Conservation (phyloP, 1,284 basidiomycete species). For the Cutaneotrichosporon cutaneum region DNA sequence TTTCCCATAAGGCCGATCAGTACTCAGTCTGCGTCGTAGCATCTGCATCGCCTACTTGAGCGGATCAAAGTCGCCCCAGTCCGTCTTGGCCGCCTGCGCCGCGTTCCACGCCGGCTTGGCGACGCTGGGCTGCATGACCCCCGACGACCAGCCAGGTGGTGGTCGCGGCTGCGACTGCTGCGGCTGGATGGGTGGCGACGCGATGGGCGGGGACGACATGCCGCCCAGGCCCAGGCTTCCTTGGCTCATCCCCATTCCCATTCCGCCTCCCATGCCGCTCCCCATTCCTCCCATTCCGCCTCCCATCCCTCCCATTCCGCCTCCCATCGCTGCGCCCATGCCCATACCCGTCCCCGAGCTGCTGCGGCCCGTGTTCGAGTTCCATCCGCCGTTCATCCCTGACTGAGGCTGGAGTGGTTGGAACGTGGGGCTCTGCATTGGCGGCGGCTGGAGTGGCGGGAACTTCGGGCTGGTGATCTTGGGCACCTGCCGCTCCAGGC, state of each 20-base stretch:
- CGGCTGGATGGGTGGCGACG: conserved; percentile 13
- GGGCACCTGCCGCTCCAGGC: conserved; percentile 37
- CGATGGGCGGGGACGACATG: conserved; percentile 9
- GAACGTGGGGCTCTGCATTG: conserved; percentile 3
- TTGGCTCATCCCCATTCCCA: neutral
- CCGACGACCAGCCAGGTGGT: conserved; percentile 44
- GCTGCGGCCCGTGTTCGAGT: neutral
- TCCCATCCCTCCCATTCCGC: conserved; percentile 1
- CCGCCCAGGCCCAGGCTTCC: too few relatives aligned
- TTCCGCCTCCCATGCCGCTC: neutral
- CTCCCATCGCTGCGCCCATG: conserved; percentile 3
- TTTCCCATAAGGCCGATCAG: too few relatives aligned
- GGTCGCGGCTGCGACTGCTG: conserved; percentile 23
- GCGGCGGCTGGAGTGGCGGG: conserved; percentile 18
- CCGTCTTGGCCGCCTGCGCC: conserved; percentile 23
- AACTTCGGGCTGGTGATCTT: conserved; percentile 4
- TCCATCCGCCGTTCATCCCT: neutral
- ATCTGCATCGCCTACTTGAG: conserved; percentile 43
- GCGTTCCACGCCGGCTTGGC: conserved; percentile 36
- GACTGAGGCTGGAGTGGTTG: conserved; percentile 19
- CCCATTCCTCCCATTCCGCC: conserved; percentile 1
- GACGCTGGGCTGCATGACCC: conserved; percentile 47
- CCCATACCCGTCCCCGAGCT: neutral
- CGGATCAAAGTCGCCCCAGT: conserved; percentile 53
- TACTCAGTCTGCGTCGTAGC: too few relatives aligned